Evolutionary conservation across 164 flowering plant species (phyloP), one percentile per base, ranked within the genome.

Genomic region (Protea cynaroides): DNA sequence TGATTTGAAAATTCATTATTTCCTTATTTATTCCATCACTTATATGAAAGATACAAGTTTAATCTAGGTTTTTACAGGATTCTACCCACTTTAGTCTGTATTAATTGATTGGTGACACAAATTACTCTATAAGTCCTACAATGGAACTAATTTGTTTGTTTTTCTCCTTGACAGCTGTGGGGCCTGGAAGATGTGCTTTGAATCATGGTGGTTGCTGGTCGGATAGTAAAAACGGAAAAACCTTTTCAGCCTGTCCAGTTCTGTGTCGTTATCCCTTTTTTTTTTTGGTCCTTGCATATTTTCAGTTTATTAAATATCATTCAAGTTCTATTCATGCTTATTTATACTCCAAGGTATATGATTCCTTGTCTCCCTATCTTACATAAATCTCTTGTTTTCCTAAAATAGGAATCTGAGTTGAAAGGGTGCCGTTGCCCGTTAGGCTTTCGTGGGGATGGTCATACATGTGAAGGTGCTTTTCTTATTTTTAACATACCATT

Each of bases 121-220:
- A 18, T 49, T 12, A 49, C 11, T 37, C n/a, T 19, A 58, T 17
- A 8, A 8, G 21, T 36, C 62, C n/a, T 2, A 8, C 15, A 12
- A 8, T 59, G 40, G 43, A 59, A n/a, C 46, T 36, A 23, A 12
- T 11, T 18, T 22, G 4, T 14, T 25, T 46, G 2, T 36, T 19
- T 65, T 25, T 43, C 63, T 23, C 14, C 59, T 56, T 72, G 52
- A 46, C 86, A 94, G 98, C 95, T 70, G 73, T 74, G 62, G 98
- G 98, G 61, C 89, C 91, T 50, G 85, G 81, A 58, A 82, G 98
- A 59, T 94, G 98, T 67, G 29, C 78, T 10, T 67, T 94, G 61
- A 74, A 89, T 72, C 83, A 87, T 61, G 98, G 98, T 62, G 97
- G 95, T 5, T 94, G 98, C 83, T 94, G 98, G 98, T 81, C 89